phyloP scores from a whole-genome alignment of 1,139 yeast genomes.

The Nematodospora anomalae region DNA sequence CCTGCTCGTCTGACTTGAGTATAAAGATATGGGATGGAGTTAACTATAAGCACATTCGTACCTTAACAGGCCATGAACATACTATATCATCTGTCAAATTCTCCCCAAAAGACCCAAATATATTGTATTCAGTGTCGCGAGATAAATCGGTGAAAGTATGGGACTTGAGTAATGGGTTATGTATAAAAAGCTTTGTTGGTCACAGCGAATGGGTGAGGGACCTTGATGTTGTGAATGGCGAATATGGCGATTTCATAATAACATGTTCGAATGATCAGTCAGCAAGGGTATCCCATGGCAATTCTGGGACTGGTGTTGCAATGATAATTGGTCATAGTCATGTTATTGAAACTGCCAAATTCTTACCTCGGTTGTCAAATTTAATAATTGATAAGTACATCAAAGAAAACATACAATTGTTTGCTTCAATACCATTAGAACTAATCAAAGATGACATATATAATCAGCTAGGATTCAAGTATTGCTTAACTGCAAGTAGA shows the following conservation, averaged over 20 bases:
- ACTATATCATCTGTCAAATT: conserved; percentile 70
- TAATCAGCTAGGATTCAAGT: conserved; percentile 55
- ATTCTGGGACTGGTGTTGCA: conserved; percentile 68
- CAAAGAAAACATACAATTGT: conserved; percentile 30
- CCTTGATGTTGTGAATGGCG: conserved; percentile 40
- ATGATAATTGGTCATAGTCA: conserved; percentile 77
- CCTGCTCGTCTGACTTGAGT: conserved; percentile 74
- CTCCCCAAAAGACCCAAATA: conserved; percentile 35
- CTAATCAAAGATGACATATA: conserved; percentile 28
- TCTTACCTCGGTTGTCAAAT: conserved; percentile 60
- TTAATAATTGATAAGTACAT: conserved; percentile 51
- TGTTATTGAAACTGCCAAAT: conserved; percentile 73
- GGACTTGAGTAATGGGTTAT: conserved; percentile 73
- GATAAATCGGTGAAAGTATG: conserved; percentile 74
- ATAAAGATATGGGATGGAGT: conserved; percentile 70
- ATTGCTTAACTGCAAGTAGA: conserved; percentile 78
- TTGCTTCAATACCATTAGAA: conserved; percentile 37
- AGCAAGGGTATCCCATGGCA: conserved; percentile 62
- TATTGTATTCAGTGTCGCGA: conserved; percentile 71
- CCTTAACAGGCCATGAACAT: conserved; percentile 88
- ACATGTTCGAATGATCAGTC: conserved; percentile 86
- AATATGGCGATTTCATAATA: conserved; percentile 55
- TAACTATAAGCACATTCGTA: conserved; percentile 55
- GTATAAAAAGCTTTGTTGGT: conserved; percentile 64
- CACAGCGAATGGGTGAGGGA: conserved; percentile 91